Base-by-base conservation (phyloP, 1,284 basidiomycete species). In the Naganishia cerealis region DNA sequence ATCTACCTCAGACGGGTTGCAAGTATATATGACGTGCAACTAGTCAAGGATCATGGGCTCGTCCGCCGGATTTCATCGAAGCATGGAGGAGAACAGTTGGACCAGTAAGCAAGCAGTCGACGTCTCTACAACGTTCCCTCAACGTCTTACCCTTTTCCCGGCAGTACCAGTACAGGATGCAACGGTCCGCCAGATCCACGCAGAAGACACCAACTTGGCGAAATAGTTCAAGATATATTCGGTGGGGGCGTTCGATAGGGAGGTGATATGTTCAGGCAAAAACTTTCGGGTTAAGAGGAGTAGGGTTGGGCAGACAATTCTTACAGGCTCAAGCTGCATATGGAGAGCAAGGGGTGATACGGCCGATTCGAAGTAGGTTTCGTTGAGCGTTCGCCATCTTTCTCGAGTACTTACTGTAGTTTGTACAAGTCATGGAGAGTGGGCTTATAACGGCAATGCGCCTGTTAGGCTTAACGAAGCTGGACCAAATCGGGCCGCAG, bases 391-490 rank as follows among this genome's bases (percentile, higher is more conserved):
- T 29, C 36, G 26, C 15, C 15, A 9, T 58, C 18, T 39, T n/a
- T 18, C 26, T 39, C 29, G 46, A 36, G 7, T 50, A 16, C 24
- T 43, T 18, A 24, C 39, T 21, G 57, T 36, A 53, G 68, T 29
- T n/a, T 55, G 12, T 67, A 6, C 29, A 33, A 73, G 89, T 95
- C 50, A 79, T 94, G 72, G 83, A 88, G 72, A 87, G 89, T 58
- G 93, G 95, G 82, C 90, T 95, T 48, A 78, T 87, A 52, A 87
- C 87, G 3, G 87, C 86, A 0, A 92, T 96, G 90, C 83, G 86
- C 66, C 82, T 92, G 26, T 79, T 94, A 3, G 93, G 93, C 46
- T 90, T 66, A 16, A 69, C 43, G 18, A 29, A 24, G 38, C 42
- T 68, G 10, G 53, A 46, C 50, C 53, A 68, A 33, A 36, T 65